Evolutionary conservation across 495 filamentous ascomycete genomes (phyloP), one percentile per base, ranked within the genome.

Genomic region (Aeminium ludgeri): DNA sequence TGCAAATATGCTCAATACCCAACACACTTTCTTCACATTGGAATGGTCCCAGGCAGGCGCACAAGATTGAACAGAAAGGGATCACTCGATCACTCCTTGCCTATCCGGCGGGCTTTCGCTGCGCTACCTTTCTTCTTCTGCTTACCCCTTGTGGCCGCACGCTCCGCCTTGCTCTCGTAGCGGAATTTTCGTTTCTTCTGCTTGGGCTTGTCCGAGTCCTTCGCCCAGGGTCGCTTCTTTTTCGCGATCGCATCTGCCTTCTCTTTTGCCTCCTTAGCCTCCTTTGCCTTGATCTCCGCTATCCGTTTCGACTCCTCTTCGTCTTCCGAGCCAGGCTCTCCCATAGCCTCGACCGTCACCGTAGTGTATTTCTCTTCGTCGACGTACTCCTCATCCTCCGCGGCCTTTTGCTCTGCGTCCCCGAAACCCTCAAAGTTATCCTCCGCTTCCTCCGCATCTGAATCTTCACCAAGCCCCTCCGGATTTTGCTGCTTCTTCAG

Each of bases 281-380:
- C 38, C 10, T 56, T 32, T 3, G n/a, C 41, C 16, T 37, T 31
- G 11, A 55, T 37, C 6, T 41, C 40, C 13, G 5, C 36, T 28
- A 44, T 43, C 6, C 29, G 36, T 10, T 19, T 10, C 13, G 11
- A 36, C 13, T 40, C 30, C 20, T 41, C 43, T 20, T 39, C 48
- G 2, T 49, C 59, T 11, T 44, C 52, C 7, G 57, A 61, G 6
- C 44, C 51, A 20, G 5, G 13, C 15, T 27, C 36, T 17, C 30
- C 64, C 55, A 97, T 84, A n/a, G 79, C 78, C 56, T 94, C 85
- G 0, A 97, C 73, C 0, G 83, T 94, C 20, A 97, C 89, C 2
- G 81, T 91, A 13, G 87, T 93, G 54, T 82, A 91, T 57, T 79
- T 80, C 53, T 94, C 87, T 58, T 96, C 89, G 60, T 97, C 89